phyloP scores from a whole-genome alignment of 805 yeast species.

The Limtongia smithiae region DNA sequence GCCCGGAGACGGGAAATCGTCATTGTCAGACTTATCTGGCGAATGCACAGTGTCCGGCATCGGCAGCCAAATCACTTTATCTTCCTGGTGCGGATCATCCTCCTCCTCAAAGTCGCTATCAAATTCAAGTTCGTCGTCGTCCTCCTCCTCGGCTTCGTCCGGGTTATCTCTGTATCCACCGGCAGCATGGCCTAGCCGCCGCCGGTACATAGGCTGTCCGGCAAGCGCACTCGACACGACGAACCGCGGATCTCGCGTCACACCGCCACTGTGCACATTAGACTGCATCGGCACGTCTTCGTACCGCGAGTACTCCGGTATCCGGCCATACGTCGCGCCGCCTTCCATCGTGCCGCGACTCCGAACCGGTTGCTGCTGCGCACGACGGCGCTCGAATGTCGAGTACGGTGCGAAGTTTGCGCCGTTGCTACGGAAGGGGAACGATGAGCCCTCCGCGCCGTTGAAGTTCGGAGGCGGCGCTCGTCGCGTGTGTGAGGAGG shows the following conservation, averaged over 20 bases:
- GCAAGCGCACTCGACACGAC: not conserved
- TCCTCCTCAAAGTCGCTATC: not conserved
- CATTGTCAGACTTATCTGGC: not conserved
- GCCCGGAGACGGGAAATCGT: not conserved
- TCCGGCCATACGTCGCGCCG: too few relatives aligned
- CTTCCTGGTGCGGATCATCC: not conserved
- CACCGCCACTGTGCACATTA: too few relatives aligned
- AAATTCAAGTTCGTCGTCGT: not conserved
- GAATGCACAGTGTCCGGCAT: not conserved
- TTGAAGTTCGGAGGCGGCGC: slow-evolving; percentile 32
- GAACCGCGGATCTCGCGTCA: slow-evolving; percentile 1
- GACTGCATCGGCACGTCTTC: not conserved
- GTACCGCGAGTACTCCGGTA: too few relatives aligned
- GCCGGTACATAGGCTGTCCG: not conserved
- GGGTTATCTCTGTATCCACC: not conserved
- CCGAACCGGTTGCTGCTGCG: too few relatives aligned
- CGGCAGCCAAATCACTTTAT: slow-evolving; percentile 4
- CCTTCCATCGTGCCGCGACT: too few relatives aligned
- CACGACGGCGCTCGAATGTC: slow-evolving; percentile 12
- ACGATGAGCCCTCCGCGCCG: not conserved
- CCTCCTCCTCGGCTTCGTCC: not conserved
- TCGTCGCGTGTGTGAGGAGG: slow-evolving; percentile 63
- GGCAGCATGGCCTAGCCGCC: not conserved
- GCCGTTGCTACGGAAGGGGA: not conserved
- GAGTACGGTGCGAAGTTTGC: slow-evolving; percentile 8